Percentiles rank a stretch among this genome's conserved stretches.
These are phyloP conservation scores for Chalciporus chontae DNA, from an alignment of 768 basidiomycete genomes.

Conservation along the genomic window DNA sequence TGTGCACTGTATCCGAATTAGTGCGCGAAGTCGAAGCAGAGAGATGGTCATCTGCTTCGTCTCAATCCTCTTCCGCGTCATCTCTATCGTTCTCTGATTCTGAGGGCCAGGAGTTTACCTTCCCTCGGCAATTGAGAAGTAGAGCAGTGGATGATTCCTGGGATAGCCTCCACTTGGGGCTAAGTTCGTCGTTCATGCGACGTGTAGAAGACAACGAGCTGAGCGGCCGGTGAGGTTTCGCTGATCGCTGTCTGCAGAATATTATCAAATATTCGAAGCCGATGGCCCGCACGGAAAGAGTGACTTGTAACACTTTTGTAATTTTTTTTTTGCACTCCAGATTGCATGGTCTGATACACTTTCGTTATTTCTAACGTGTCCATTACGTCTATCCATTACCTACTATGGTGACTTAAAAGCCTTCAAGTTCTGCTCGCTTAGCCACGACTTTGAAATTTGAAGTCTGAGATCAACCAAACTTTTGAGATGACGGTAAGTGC, in stretches of 20 bases:
- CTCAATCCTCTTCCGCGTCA: not conserved
- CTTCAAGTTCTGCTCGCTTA: no score
- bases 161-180: slow-evolving; percentile 14
- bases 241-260: not conserved
- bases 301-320: not conserved
- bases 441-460: no score
- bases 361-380: not conserved
- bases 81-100: not conserved
- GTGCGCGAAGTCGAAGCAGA: slow-evolving; percentile 6
- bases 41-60: not conserved
- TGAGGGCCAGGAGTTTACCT: not conserved
- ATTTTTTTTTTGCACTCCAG: not conserved
- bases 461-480: no score
- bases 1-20: slow-evolving; percentile 26
- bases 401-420: no score
- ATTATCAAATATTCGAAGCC: not conserved
- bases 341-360: not conserved
- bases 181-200: slow-evolving; percentile 19
- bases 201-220: slow-evolving; percentile 3
- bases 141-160: slow-evolving; percentile 12
- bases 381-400: not conserved
- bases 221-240: slow-evolving; percentile 1
- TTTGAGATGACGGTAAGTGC: no score
- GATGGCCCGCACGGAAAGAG: not conserved
- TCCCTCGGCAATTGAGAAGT: not conserved